Conservation (phyloP, 129 eudicot species). For the Pseudognaphalium luteoalbum region DNA sequence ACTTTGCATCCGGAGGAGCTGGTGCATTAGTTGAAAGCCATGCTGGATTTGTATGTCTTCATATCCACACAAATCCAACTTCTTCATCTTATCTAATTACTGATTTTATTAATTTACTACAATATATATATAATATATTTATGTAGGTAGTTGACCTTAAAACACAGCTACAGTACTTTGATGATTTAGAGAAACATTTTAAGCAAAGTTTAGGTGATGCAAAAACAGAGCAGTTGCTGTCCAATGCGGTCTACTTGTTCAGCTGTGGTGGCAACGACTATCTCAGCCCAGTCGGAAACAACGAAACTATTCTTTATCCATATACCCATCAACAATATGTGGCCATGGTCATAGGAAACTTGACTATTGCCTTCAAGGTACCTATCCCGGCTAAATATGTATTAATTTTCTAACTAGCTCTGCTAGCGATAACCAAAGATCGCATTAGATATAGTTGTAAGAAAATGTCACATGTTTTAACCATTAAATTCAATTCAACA, state of each 20-base stretch:
- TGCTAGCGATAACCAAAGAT: too few relatives aligned
- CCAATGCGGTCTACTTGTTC: slow-evolving; percentile 44
- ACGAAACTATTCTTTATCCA: slow-evolving; percentile 22
- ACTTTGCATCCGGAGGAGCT: slow-evolving; percentile 65
- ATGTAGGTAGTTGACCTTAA: slow-evolving; percentile 38
- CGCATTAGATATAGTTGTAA: too few relatives aligned
- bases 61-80: too few relatives aligned
- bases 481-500: too few relatives aligned
- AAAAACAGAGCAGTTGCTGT: slow-evolving; percentile 23
- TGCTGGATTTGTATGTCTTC: slow-evolving; percentile 43
- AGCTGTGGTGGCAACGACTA: slow-evolving; percentile 45
- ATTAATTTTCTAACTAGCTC: too few relatives aligned
- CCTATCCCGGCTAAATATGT: too few relatives aligned
- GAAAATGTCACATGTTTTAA: too few relatives aligned
- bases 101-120: too few relatives aligned
- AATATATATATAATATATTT: not conserved
- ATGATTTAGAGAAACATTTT: slow-evolving; percentile 20
- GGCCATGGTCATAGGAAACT: slow-evolving; percentile 40
- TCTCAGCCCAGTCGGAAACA: slow-evolving; percentile 24
- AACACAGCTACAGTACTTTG: slow-evolving; percentile 35
- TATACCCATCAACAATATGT: slow-evolving; percentile 34
- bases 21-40: slow-evolving; percentile 49
- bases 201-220: slow-evolving; percentile 31
- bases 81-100: too few relatives aligned
- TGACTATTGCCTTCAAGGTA: slow-evolving; percentile 35